phyloP scores from a whole-genome alignment of 352 stramenopile species.

The Phytophthora sp. region DNA sequence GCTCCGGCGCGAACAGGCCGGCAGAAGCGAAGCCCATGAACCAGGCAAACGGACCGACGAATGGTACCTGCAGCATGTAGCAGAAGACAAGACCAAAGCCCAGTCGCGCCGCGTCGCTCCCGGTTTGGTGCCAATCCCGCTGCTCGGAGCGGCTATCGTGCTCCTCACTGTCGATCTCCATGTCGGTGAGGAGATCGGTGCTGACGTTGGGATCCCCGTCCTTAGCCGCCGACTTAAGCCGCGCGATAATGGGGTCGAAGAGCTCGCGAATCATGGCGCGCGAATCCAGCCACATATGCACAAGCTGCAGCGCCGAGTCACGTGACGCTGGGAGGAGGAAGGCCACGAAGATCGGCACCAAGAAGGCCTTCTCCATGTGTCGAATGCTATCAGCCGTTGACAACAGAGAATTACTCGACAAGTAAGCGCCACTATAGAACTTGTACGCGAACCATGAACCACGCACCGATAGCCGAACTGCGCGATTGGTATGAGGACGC shows the following conservation, averaged over 20 bases:
- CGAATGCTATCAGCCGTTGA: conserved; percentile 51
- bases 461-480: conserved; percentile 70
- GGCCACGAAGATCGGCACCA: conserved; percentile 59
- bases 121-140: conserved; percentile 57
- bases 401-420: neutral
- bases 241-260: conserved; percentile 71
- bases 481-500: conserved; percentile 54
- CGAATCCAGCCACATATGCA: conserved; percentile 72
- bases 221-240: conserved; percentile 58
- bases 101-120: conserved; percentile 71
- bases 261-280: conserved; percentile 71
- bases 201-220: conserved; percentile 30
- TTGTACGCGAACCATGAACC: no score
- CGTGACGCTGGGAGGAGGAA: conserved; percentile 58
- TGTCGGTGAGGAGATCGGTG: conserved; percentile 39
- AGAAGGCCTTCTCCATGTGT: conserved; percentile 70
- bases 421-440: no score
- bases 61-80: conserved; percentile 62
- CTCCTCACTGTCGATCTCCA: conserved; percentile 36
- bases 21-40: conserved; percentile 72
- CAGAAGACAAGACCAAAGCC: conserved; percentile 72
- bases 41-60: conserved; percentile 71
- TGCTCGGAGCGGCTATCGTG: conserved; percentile 29
- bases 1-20: conserved; percentile 63
- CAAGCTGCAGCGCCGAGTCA: conserved; percentile 44